These are phyloP conservation scores for Chiua virens DNA, from an alignment of 768 basidiomycete genomes.

Conservation along the genomic window DNA sequence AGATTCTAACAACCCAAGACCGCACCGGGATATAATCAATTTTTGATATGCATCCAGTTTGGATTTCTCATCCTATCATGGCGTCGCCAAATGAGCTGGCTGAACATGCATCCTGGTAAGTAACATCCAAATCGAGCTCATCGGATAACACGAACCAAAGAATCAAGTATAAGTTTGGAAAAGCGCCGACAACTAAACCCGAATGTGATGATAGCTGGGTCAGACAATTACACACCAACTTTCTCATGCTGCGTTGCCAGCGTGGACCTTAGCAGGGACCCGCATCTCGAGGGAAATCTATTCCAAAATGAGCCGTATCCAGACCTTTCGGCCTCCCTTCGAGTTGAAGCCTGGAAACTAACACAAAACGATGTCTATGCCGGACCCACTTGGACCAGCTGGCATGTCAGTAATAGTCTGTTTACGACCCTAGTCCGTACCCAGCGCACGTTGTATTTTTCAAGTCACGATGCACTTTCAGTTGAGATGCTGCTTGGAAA, in stretches of 20 bases:
- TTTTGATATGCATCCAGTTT: neutral
- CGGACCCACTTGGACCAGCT: neutral
- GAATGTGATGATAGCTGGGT: neutral
- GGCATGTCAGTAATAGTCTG: neutral
- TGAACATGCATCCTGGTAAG: neutral
- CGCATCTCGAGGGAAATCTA: no score
- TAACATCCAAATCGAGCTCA: constrained; percentile 1
- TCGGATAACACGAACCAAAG: neutral
- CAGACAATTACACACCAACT: neutral
- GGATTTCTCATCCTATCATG: constrained; percentile 11
- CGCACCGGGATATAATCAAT: constrained; percentile 3
- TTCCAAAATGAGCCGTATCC: no score
- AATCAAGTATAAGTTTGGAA: no score
- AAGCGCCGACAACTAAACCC: no score
- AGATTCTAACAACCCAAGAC: neutral
- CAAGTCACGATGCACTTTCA: no score
- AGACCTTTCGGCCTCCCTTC: neutral
- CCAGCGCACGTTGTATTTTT: no score
- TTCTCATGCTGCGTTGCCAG: constrained; percentile 9
- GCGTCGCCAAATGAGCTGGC: no score
- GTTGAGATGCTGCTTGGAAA: no score
- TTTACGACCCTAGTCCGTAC: no score
- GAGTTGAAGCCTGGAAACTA: neutral
- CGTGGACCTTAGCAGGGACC: neutral
- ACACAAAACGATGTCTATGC: no score